Evolutionary conservation across 179 eudicot genomes (phyloP).

Genomic region (Nepenthes alata): DNA sequence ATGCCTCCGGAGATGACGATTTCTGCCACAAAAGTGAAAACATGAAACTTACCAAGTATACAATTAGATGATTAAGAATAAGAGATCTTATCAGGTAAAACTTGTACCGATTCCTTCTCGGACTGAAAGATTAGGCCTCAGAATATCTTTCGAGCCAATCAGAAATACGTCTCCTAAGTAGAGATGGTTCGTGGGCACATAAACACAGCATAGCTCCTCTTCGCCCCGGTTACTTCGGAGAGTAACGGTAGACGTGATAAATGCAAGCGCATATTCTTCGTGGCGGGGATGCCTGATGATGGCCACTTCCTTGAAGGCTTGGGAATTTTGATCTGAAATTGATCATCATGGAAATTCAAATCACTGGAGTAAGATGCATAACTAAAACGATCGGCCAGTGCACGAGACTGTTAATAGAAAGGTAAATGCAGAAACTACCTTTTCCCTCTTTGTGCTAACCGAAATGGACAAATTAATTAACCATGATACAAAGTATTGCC

Average conservation of each 20-base stretch:
- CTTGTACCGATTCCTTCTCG: conserved; percentile 60
- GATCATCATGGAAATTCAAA: not conserved
- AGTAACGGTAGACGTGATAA: conserved; percentile 57
- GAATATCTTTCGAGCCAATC: conserved; percentile 46
- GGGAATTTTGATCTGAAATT: conserved; percentile 46
- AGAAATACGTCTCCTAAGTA: conserved; percentile 66
- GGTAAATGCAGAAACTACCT: too few species aligned
- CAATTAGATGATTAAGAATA: not conserved
- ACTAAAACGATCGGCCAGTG: not conserved
- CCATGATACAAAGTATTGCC: too few species aligned
- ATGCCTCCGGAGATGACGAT: conserved; percentile 70
- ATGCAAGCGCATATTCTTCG: conserved; percentile 65
- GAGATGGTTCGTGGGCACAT: conserved; percentile 64
- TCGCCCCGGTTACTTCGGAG: conserved; percentile 38
- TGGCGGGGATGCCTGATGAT: conserved; percentile 59
- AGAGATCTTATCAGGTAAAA: not conserved
- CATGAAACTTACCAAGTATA: not conserved
- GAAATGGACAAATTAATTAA: too few species aligned
- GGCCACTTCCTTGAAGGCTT: conserved; percentile 73
- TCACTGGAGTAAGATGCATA: not conserved
- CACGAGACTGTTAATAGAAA: not conserved
- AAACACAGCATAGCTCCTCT: conserved; percentile 63
- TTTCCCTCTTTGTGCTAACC: too few species aligned
- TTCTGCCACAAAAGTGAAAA: conserved; percentile 26
- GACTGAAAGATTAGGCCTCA: conserved; percentile 69